Evolutionary conservation across 257 asterid genomes (phyloP).

Genomic region (Rauvolfia tetraphylla): DNA sequence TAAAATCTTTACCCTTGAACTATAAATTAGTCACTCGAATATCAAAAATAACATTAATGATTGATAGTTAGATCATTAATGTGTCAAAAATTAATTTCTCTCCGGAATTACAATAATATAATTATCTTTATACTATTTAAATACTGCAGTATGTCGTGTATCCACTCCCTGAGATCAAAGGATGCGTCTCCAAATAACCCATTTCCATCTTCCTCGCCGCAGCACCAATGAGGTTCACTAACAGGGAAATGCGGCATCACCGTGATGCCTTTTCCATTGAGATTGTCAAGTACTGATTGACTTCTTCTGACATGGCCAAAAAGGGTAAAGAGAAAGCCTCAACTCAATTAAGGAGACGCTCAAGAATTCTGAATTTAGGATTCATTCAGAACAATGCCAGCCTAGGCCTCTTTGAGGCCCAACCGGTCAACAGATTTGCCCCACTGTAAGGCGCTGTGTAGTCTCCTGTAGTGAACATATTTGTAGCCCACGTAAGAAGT

Average conservation of each 20-base stretch:
- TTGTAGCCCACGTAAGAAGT: constrained; percentile 65
- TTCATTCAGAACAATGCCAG: constrained; percentile 38
- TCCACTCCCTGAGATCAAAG: constrained; percentile 60
- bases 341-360: constrained; percentile 34
- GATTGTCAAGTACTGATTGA: constrained; percentile 49
- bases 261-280: constrained; percentile 46
- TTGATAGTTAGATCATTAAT: too few relatives aligned
- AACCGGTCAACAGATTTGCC: constrained; percentile 34
- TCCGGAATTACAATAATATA: too few relatives aligned
- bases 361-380: constrained; percentile 46
- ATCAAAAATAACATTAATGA: too few relatives aligned
- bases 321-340: too few relatives aligned
- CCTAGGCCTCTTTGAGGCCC: constrained; percentile 37
- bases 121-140: constrained; percentile 33
- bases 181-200: constrained; percentile 66
- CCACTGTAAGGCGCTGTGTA: constrained; percentile 39
- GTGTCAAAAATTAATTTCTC: too few relatives aligned
- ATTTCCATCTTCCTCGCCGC: constrained; percentile 47
- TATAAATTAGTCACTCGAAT: too few relatives aligned
- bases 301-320: constrained; percentile 41
- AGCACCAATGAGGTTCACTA: constrained; percentile 70
- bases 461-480: constrained; percentile 52
- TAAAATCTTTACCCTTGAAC: too few relatives aligned
- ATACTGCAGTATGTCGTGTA: constrained; percentile 45
- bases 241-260: constrained; percentile 70